Base-by-base conservation (phyloP, 1,284 basidiomycete species). In the Exsudoporus floridanus region DNA sequence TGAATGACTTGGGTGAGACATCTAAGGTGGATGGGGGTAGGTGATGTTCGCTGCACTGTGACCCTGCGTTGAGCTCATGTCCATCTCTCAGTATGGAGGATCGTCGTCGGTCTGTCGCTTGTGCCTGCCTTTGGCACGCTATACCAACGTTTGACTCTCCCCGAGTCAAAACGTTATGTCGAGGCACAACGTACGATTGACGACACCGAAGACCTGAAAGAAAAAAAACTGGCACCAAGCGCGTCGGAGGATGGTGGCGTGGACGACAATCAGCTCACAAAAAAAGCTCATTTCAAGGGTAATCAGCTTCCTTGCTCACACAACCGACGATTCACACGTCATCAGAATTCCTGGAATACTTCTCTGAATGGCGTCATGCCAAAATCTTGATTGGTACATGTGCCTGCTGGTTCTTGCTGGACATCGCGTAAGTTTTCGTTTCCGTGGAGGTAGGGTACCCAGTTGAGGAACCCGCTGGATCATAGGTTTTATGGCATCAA, bases 111-210 rank as follows among this genome's bases (percentile, higher is more conserved):
- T 37, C 57, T 84, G 18, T 80, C 79, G 28, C 74, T 84, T 28
- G 66, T 85, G 9, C 83, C 83, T 18, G 81, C 81, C 1, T 77
- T 81, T 46, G 77, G 71, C 34, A 83, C 83, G 8, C 71, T 85
- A 16, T 90, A 90, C 67, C 86, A 89, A 65, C 84, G 90, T 12
- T 73, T 92, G 44, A 88, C 83, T 0, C 79, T 91, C 5, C 84
- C 84, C 13, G 88, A 90, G 61, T 82, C 87, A 1, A 79, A 74
- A 38, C 80, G 84, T 19, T 88, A 70, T 62, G 66, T 76, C 40
- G 74, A 74, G 13, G 65, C 79, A 2, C 73, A 77, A 51, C 71
- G 74, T 36, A 50, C 64, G 10, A 69, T 61, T 4, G 55, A 56
- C 5, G 65, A 71, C 5, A 44, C 58, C 33, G 67, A 59, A 21